Percentiles rank a stretch among this genome's conserved stretches.
phyloP scores from a whole-genome alignment of 441 rosid species.

The Adansonia madagascariensis region DNA sequence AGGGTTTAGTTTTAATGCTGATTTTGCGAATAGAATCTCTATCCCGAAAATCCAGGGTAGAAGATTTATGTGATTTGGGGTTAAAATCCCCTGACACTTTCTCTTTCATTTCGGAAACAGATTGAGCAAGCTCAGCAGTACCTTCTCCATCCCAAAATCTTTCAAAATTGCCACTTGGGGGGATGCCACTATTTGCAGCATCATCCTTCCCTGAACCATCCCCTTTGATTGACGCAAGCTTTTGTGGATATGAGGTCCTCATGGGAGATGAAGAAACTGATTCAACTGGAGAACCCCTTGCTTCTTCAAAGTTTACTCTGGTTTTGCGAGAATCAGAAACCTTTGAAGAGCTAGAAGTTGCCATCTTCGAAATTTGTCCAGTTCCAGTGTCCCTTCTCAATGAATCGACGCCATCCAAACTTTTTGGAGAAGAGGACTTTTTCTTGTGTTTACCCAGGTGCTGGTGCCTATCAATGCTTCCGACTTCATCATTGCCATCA shows the following conservation, averaged over 20 bases:
- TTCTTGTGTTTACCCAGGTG: slow-evolving; percentile 35
- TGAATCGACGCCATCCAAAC: slow-evolving; percentile 38
- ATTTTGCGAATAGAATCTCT: slow-evolving; percentile 26
- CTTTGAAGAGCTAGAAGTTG: slow-evolving; percentile 73
- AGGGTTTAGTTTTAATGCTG: slow-evolving; percentile 30
- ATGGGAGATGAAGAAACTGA: slow-evolving; percentile 80
- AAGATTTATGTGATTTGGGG: slow-evolving; percentile 28
- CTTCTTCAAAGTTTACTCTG: slow-evolving; percentile 48
- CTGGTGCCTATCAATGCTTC: slow-evolving; percentile 33
- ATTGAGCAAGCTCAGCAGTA: slow-evolving; percentile 31
- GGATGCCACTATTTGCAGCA: slow-evolving; percentile 36
- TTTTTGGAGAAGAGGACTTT: slow-evolving; percentile 33
- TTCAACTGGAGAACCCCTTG: slow-evolving; percentile 67
- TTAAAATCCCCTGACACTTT: slow-evolving; percentile 31
- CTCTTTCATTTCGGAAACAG: slow-evolving; percentile 25
- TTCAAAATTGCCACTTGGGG: slow-evolving; percentile 31
- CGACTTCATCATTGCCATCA: slow-evolving; percentile 38
- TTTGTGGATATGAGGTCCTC: slow-evolving; percentile 46
- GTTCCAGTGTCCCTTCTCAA: slow-evolving; percentile 43
- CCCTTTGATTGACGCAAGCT: slow-evolving; percentile 40
- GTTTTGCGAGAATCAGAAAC: slow-evolving; percentile 56
- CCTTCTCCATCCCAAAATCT: slow-evolving; percentile 39
- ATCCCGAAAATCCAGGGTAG: slow-evolving; percentile 22
- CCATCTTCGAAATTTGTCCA: slow-evolving; percentile 47
- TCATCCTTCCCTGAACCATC: slow-evolving; percentile 36